These are phyloP conservation scores for Talaromyces sp. DNA, from an alignment of 2,329 filamentous ascomycete genomes.

Conservation along the genomic window DNA sequence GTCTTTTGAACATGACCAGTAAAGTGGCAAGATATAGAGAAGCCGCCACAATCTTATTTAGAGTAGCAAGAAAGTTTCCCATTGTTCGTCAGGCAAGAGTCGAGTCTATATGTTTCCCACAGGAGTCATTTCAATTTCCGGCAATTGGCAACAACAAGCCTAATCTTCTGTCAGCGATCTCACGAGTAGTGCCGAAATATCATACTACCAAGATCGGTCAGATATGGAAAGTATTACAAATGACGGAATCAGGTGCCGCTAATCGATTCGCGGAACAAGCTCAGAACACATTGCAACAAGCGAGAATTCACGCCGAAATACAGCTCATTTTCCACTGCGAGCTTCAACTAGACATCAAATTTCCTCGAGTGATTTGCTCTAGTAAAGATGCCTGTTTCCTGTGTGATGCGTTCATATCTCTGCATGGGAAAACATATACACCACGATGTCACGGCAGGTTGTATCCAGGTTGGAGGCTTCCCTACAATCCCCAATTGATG, in stretches of 20 bases:
- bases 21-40: slow-evolving; percentile 41
- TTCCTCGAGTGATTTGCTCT: slow-evolving; percentile 22
- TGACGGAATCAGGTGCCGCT: background rate
- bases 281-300: slow-evolving; percentile 5
- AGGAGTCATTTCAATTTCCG: slow-evolving; percentile 24
- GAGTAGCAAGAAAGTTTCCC: slow-evolving; percentile 29
- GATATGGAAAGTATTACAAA: background rate
- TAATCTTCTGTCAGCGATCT: background rate
- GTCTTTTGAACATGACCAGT: slow-evolving; percentile 31
- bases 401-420: slow-evolving; percentile 21
- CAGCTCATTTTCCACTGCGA: slow-evolving; percentile 25
- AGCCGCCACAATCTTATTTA: slow-evolving; percentile 33
- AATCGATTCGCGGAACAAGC: background rate
- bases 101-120: slow-evolving; percentile 28
- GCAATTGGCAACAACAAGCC: background rate
- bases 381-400: slow-evolving; percentile 29
- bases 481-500: slow-evolving; percentile 14
- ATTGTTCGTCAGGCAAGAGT: slow-evolving; percentile 30
- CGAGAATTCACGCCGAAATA: slow-evolving; percentile 23
- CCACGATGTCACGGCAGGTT: slow-evolving; percentile 23
- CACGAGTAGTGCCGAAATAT: slow-evolving; percentile 3
- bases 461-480: slow-evolving; percentile 17
- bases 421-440: slow-evolving; percentile 20
- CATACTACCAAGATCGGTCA: background rate
- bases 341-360: slow-evolving; percentile 7